Evolutionary conservation across 2,329 filamentous ascomycete species (phyloP), one percentile per base, ranked within the genome.

Genomic region (Cladophialophora chaetospira): DNA sequence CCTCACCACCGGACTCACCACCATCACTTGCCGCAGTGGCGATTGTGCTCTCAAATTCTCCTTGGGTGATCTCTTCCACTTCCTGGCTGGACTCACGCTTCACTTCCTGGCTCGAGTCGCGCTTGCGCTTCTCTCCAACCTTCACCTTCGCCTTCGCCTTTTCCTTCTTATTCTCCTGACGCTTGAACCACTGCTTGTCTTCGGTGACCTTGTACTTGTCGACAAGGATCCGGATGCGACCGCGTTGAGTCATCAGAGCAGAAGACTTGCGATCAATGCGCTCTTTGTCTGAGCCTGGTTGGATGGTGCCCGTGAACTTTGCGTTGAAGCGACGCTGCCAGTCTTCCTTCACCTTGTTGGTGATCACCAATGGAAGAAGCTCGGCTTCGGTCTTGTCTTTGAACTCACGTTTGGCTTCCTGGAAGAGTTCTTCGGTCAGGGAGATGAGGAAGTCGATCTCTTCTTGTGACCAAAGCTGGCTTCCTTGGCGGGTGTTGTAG

Each of bases 381-480:
- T 55, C 35, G 6, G 43, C 44, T 15, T 55, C 47, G n/a, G 53
- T 11, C 15, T 4, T 35, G 31, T 26, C 17, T 9, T 40, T 53
- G 23, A 17, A 1, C 3, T 43, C 13, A 4, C 15, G 5, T n/a
- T 45, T 55, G 21, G 26, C 4, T 26, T 55, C 33, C 8, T 61
- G 26, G 5, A 48, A 11, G 17, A 51, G 28, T 11, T 57, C 31
- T 35, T 55, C 23, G 9, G 17, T 26, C 54, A 58, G 40, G 1
- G 53, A 28, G 38, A 57, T 55, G 11, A 64, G 29, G 23, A 54
- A 59, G 1, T 60, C 46, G 13, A 43, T 33, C 44, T 61, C 62
- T 75, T 60, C 73, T 72, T 36, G 25, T 9, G 52, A 51, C 57
- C 57, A 63, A 15, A 17, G 10, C 31, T 59, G 53, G 17, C 17